Evolutionary conservation across 192 early-diverging fungal genomes (phyloP), one percentile per base, ranked within the genome.

Genomic region (Coemansia sp.): DNA sequence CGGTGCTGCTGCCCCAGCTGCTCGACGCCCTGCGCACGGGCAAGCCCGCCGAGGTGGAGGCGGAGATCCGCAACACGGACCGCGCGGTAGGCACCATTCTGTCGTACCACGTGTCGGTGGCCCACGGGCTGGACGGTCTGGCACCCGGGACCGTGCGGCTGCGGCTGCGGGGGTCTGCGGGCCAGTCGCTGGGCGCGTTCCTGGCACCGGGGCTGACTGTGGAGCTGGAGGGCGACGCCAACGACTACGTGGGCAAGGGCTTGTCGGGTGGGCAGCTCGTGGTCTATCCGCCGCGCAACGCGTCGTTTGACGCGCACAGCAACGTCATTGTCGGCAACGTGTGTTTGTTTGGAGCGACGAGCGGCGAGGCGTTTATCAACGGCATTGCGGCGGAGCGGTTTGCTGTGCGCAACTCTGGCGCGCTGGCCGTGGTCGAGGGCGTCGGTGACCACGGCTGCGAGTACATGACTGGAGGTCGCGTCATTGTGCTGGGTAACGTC

Each of bases 201-300:
- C 78, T 98, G 41, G 89, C 91, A 13, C 77, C 84, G 2, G 96
- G 96, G 63, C 81, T 97, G 34, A 83, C 85, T 19, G 81, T 98
- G 33, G 90, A 94, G 42, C 79, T 98, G 34, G 94, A 98, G 70
- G 96, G 96, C 58, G 96, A 98, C 60, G 86, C 94, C 4, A 98
- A 98, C 81, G 96, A 97, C 81, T 98, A 98, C 56, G 96, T 98
- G 29, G 96, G 96, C 52, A 98, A 98, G 81, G 96, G 96, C 51
- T 81, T 98, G 34, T 95, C 92, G 5, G 96, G 96, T 61, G 96
- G 96, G 40, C 81, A 81, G 57, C 68, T 98, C 17, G 82, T 90
- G 5, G 81, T 97, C 27, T 98, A 88, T 72, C 94, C 94, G 57
- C 94, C 93, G 30, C 91, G 87, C 79, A 57, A 64, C 52, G 77